Evolutionary conservation across 805 yeast genomes (phyloP).

Genomic region (Millerozyma acaciae): DNA sequence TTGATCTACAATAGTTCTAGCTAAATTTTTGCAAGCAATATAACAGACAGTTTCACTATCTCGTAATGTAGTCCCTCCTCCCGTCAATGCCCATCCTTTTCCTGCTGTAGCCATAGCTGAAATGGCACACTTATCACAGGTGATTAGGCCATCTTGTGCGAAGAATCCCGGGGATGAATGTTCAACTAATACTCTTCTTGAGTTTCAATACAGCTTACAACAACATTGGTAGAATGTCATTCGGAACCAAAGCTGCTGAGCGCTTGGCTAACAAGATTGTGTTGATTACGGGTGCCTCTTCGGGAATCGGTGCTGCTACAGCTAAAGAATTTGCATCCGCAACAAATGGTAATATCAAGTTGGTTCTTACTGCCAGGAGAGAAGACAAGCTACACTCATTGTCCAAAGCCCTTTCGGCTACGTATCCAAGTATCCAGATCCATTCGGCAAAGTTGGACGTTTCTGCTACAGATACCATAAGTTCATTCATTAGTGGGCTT

Average conservation of each 20-base stretch:
- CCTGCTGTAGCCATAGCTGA: no score
- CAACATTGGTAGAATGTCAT: conserved; percentile 23
- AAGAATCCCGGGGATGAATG: no score
- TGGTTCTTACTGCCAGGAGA: conserved; percentile 38
- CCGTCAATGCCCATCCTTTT: no score
- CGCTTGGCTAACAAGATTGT: conserved; percentile 35
- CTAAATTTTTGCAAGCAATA: not conserved
- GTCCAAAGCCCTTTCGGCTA: conserved; percentile 19
- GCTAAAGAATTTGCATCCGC: conserved; percentile 38
- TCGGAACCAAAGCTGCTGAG: conserved; percentile 35
- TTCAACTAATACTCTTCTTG: no score
- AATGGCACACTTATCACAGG: no score
- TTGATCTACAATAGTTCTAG: no score
- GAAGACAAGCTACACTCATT: conserved; percentile 23
- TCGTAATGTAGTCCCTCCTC: no score
- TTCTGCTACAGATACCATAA: conserved; percentile 20
- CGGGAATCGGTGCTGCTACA: conserved; percentile 43
- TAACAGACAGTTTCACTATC: not conserved
- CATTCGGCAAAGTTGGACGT: conserved; percentile 33
- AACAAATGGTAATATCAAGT: conserved; percentile 32
- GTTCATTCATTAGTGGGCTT: conserved; percentile 24
- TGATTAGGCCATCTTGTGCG: no score
- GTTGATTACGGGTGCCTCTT: conserved; percentile 38
- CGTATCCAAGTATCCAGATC: conserved; percentile 23
- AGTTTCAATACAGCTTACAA: not conserved